A percentile compares a stretch with the other conserved stretches of the same genome.
phyloP scores from a whole-genome alignment of 2,329 filamentous ascomycete species.

The Alternaria hordeiaustralica region DNA sequence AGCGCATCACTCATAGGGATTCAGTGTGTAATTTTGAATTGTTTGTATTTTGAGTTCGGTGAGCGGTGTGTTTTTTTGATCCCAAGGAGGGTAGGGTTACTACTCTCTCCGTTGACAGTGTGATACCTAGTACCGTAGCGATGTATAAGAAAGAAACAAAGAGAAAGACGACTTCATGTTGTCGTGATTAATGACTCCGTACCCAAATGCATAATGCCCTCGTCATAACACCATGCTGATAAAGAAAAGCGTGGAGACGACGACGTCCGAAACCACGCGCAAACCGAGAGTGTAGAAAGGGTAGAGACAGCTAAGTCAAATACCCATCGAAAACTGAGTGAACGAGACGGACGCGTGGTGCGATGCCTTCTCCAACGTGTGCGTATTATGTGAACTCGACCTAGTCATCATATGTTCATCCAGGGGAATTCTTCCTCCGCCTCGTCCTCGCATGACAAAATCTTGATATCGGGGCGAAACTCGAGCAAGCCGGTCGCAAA shows the following conservation, averaged over 20 bases:
- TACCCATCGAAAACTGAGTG: neutral
- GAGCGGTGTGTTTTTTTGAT: neutral
- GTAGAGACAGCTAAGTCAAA: neutral
- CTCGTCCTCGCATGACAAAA: neutral
- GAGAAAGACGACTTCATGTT: neutral
- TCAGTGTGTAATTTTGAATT: neutral
- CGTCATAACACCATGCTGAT: neutral
- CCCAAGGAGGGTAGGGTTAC: neutral
- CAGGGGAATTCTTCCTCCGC: neutral
- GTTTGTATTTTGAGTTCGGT: neutral
- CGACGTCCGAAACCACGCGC: neutral
- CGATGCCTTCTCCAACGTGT: neutral
- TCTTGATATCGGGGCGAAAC: neutral
- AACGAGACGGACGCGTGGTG: neutral
- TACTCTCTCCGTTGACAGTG: neutral
- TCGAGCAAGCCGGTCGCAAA: too few species aligned
- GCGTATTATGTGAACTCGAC: neutral
- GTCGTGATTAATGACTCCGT: neutral
- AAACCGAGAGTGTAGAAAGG: neutral
- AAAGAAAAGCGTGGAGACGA: neutral
- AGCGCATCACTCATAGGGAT: neutral
- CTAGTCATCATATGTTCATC: neutral
- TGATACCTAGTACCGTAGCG: constrained; percentile 1
- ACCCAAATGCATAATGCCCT: neutral
- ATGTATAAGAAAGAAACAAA: neutral